Evolutionary conservation across 228 moss, liverwort and hornwort species (phyloP).

Genomic region (Sphagnum fallax): DNA sequence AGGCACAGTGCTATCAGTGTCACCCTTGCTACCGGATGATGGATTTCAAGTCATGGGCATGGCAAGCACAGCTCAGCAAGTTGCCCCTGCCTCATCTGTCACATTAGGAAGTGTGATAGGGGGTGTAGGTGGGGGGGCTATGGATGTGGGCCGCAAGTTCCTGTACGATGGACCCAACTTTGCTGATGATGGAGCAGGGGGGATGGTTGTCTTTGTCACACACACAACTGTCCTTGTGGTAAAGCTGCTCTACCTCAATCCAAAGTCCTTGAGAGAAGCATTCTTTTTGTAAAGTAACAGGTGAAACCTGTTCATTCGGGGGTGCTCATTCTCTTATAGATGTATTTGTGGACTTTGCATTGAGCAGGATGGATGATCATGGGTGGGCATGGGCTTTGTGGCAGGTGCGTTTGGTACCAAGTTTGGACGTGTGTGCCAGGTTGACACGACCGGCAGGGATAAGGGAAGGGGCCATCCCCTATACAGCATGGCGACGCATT

Average conservation of each 20-base stretch:
- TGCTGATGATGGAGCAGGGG: conserved; percentile 68
- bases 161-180: conserved; percentile 81
- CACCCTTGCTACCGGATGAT: conserved; percentile 82
- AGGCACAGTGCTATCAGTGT: conserved; percentile 85
- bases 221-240: conserved; percentile 95
- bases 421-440: conserved; percentile 81
- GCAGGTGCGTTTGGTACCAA: conserved; percentile 79
- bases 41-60: conserved; percentile 48
- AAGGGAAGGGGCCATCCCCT: conserved; percentile 89
- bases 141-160: conserved; percentile 96
- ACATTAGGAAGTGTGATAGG: conserved; percentile 88
- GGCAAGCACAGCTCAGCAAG: conserved; percentile 40
- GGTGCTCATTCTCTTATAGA: no score
- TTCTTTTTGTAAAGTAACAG: no score
- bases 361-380: no score
- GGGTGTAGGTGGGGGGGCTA: conserved; percentile 56
- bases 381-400: neutral
- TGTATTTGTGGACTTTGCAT: no score
- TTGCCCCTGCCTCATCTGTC: conserved; percentile 46
- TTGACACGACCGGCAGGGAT: conserved; percentile 76
- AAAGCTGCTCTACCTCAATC: conserved; percentile 4
- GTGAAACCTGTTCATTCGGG: no score
- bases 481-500: conserved; percentile 96
- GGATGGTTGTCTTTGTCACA: conserved; percentile 93
- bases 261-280: neutral